Conservation (phyloP, 2,329 filamentous ascomycete genomes). For the Leptoxyphium fumago region DNA sequence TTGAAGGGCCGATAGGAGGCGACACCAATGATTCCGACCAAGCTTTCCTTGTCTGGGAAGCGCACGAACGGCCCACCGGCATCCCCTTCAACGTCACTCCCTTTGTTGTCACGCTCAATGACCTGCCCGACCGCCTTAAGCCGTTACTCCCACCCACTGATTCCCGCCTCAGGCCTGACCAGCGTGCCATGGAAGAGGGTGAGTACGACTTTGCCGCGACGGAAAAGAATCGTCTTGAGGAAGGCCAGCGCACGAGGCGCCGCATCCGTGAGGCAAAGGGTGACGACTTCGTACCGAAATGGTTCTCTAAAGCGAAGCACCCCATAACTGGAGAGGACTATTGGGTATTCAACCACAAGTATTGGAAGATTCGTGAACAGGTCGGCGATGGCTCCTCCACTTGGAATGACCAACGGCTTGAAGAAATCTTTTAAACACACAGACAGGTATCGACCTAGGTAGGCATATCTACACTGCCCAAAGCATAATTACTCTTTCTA, state of each 20-base stretch:
- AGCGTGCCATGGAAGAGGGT: constrained; percentile 97
- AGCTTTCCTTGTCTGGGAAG: constrained; percentile 88
- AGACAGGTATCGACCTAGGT: too few relatives aligned
- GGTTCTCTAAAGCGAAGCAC: constrained; percentile 64
- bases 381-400: constrained; percentile 45
- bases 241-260: constrained; percentile 70
- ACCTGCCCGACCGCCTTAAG: constrained; percentile 66
- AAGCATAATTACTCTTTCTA: too few relatives aligned
- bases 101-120: constrained; percentile 89
- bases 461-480: too few relatives aligned
- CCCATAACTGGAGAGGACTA: constrained; percentile 73
- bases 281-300: constrained; percentile 68
- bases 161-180: constrained; percentile 81
- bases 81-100: constrained; percentile 97
- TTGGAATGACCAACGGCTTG: constrained; percentile 50
- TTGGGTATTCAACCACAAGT: constrained; percentile 79
- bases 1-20: constrained; percentile 35
- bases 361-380: constrained; percentile 63
- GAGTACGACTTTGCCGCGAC: constrained; percentile 83
- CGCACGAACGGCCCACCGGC: constrained; percentile 60
- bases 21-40: constrained; percentile 34
- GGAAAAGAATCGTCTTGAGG: constrained; percentile 90
- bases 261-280: constrained; percentile 59
- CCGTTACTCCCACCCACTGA: constrained; percentile 80
- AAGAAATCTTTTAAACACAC: constrained; percentile 52